Percentiles rank a stretch among this genome's conserved stretches.
These are phyloP conservation scores for Ceratocystis alfenasii DNA, from an alignment of 2,329 filamentous ascomycete genomes.

Conservation along the genomic window DNA sequence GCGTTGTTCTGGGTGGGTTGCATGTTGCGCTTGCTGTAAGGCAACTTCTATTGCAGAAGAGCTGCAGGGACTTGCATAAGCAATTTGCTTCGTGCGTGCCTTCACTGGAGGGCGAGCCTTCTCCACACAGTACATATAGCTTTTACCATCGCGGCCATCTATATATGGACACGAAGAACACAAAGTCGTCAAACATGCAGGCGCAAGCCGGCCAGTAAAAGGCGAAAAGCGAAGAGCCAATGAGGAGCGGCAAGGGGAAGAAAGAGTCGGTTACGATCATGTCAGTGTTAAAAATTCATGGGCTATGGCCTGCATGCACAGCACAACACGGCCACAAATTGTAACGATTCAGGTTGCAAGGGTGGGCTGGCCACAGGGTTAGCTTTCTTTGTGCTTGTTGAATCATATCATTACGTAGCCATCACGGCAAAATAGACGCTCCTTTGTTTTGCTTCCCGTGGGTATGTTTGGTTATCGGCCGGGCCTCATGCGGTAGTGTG, in stretches of 20 bases:
- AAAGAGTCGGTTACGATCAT: background rate
- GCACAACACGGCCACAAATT: slow-evolving; percentile 10
- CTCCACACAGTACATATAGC: slow-evolving; percentile 10
- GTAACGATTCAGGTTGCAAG: slow-evolving; percentile 1
- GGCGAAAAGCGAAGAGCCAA: background rate
- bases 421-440: background rate
- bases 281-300: background rate
- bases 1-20: background rate
- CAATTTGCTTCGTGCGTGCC: slow-evolving; percentile 1
- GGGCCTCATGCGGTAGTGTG: slow-evolving; percentile 2
- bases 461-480: background rate
- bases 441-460: background rate
- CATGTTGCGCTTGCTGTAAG: background rate
- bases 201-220: background rate
- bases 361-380: background rate
- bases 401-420: background rate
- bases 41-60: background rate
- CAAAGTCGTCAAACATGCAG: background rate
- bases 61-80: slow-evolving; percentile 7
- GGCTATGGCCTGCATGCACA: background rate
- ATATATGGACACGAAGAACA: slow-evolving; percentile 1
- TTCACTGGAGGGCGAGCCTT: background rate
- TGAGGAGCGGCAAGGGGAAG: background rate
- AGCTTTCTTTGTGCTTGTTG: background rate
- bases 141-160: background rate